These are phyloP conservation scores for Coemansia sp. DNA, from an alignment of 192 early-diverging fungal genomes.

Conservation along the genomic window DNA sequence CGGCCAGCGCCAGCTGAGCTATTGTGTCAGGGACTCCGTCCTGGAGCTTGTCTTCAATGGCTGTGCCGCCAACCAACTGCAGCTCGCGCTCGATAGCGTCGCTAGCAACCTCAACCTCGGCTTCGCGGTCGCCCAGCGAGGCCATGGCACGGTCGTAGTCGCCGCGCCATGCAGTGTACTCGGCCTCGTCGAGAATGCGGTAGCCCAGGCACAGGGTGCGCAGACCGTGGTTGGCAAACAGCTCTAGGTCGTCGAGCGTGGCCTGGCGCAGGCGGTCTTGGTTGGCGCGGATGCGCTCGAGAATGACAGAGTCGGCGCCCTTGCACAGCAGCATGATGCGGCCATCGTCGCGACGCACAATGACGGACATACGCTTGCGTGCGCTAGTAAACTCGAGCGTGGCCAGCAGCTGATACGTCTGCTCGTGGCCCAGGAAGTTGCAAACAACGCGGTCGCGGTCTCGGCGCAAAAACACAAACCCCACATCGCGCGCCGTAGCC, in stretches of 20 bases:
- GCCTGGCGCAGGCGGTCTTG: slow-evolving; percentile 66
- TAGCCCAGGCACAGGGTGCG: slow-evolving; percentile 87
- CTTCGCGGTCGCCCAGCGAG: slow-evolving; percentile 75
- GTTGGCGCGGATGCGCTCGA: slow-evolving; percentile 68
- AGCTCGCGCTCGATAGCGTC: slow-evolving; percentile 77
- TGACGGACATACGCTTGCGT: slow-evolving; percentile 95
- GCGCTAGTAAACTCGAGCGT: slow-evolving; percentile 89
- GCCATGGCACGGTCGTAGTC: slow-evolving; percentile 71
- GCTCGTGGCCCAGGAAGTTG: slow-evolving; percentile 69
- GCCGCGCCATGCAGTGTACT: slow-evolving; percentile 66
- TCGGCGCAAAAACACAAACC: slow-evolving; percentile 77
- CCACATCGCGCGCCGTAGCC: slow-evolving; percentile 75
- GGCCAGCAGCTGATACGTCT: slow-evolving; percentile 61
- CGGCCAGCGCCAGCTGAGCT: slow-evolving; percentile 72
- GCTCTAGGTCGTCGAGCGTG: slow-evolving; percentile 73
- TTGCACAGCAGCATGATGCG: slow-evolving; percentile 81
- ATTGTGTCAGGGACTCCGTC: slow-evolving; percentile 96
- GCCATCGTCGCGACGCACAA: slow-evolving; percentile 71
- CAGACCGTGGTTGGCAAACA: slow-evolving; percentile 74
- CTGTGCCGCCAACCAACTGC: slow-evolving; percentile 88
- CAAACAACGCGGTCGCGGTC: slow-evolving; percentile 62
- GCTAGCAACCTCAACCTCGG: slow-evolving; percentile 69
- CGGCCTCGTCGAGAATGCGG: slow-evolving; percentile 63
- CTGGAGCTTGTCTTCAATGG: slow-evolving; percentile 96
- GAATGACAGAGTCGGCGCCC: slow-evolving; percentile 93